phyloP scores from a whole-genome alignment of 2,329 filamentous ascomycete species.

The Colletotrichum tropicale region DNA sequence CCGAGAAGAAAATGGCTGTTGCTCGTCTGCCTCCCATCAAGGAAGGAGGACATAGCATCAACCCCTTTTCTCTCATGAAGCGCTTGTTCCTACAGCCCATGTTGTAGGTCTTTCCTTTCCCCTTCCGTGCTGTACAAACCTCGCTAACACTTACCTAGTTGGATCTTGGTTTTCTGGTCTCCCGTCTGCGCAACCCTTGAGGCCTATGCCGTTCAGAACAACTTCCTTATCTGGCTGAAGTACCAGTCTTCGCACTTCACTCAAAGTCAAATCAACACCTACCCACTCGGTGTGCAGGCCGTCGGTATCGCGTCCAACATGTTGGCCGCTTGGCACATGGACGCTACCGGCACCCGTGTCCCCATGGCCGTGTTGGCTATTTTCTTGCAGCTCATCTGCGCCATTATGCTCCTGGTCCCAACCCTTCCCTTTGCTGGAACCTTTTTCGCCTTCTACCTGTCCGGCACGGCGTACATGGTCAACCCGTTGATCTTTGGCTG shows the following conservation, averaged over 20 bases:
- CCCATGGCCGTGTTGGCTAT: constrained; percentile 37
- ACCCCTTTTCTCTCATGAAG: constrained; percentile 24
- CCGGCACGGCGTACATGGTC: constrained; percentile 43
- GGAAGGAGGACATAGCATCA: constrained; percentile 27
- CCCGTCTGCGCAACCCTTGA: constrained; percentile 38
- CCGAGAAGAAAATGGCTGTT: constrained; percentile 44
- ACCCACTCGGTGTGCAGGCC: constrained; percentile 40
- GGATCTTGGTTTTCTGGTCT: constrained; percentile 36
- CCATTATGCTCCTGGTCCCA: constrained; percentile 35
- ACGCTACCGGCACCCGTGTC: constrained; percentile 35
- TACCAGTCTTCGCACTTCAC: constrained; percentile 26
- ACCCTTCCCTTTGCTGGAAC: constrained; percentile 29
- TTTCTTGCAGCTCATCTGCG: constrained; percentile 34
- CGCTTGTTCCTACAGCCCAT: constrained; percentile 19
- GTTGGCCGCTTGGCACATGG: constrained; percentile 38
- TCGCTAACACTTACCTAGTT: constrained; percentile 13
- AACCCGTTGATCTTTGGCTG: constrained; percentile 44
- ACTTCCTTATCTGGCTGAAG: constrained; percentile 34
- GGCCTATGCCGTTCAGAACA: constrained; percentile 29
- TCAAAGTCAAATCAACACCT: constrained; percentile 38
- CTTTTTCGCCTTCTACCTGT: constrained; percentile 36
- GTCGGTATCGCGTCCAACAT: constrained; percentile 35
- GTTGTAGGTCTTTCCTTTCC: constrained; percentile 25
- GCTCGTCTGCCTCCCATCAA: constrained; percentile 31
- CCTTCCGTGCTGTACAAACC: not conserved